Conservation (phyloP, 192 early-diverging fungal genomes). For the Linderina pennispora region DNA sequence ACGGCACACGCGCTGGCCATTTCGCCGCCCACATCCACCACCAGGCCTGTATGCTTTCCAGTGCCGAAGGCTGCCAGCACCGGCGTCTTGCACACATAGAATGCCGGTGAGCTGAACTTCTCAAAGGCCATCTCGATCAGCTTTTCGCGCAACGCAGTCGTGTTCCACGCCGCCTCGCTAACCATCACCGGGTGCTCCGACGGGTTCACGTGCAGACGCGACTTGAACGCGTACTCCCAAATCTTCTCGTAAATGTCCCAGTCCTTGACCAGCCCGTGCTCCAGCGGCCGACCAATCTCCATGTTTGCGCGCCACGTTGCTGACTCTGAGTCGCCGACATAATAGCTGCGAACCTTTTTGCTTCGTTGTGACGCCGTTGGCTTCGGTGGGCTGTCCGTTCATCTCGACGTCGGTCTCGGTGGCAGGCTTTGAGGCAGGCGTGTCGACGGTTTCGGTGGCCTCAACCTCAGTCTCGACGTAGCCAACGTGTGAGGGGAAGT, state of each 20-base stretch:
- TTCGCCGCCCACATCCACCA: conserved; percentile 88
- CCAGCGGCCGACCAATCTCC: conserved; percentile 78
- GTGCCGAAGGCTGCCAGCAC: conserved; percentile 93
- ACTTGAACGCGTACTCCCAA: conserved; percentile 78
- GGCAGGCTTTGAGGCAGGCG: conserved; percentile 7
- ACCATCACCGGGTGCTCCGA: conserved; percentile 88
- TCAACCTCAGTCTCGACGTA: conserved; percentile 46
- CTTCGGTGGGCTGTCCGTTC: conserved; percentile 1
- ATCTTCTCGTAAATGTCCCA: conserved; percentile 93
- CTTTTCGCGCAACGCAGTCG: conserved; percentile 76
- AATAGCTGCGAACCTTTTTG: conserved; percentile 49
- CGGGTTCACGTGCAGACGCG: conserved; percentile 65
- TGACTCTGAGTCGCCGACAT: conserved; percentile 65
- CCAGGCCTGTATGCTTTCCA: conserved; percentile 80
- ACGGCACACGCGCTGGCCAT: conserved; percentile 92
- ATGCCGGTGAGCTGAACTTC: conserved; percentile 84
- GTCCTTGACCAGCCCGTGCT: conserved; percentile 88
- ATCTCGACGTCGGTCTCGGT: conserved; percentile 20
- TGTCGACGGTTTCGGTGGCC: conserved; percentile 7
- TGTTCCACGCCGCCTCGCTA: conserved; percentile 90
- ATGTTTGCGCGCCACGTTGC: conserved; percentile 67
- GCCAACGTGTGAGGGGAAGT: conserved; percentile 79
- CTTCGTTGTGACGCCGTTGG: not conserved
- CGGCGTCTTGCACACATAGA: conserved; percentile 87
- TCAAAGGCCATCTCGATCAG: conserved; percentile 94